phyloP scores from a whole-genome alignment of 352 stramenopile species.

The Pythium brassicae region DNA sequence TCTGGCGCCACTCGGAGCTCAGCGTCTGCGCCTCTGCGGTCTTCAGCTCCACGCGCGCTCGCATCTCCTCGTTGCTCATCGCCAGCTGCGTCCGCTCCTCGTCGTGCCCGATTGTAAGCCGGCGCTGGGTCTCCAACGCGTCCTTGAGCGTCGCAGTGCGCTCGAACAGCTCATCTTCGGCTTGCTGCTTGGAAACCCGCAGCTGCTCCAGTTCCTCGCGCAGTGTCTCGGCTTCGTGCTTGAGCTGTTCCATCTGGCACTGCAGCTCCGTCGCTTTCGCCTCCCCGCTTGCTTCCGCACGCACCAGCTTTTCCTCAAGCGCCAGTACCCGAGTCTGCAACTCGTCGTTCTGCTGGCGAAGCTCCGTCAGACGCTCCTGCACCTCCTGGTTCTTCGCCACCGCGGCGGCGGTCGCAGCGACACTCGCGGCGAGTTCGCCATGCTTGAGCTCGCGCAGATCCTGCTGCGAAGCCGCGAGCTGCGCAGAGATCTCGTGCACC shows the following conservation, averaged over 20 bases:
- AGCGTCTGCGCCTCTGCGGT: conserved; percentile 29
- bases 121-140: conserved; percentile 38
- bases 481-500: conserved; percentile 51
- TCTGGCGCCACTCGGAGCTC: conserved; percentile 30
- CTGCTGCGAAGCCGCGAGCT: conserved; percentile 41
- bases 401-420: conserved; percentile 37
- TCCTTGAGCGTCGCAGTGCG: conserved; percentile 36
- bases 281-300: conserved; percentile 30
- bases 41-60: conserved; percentile 34
- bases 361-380: conserved; percentile 45
- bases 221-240: conserved; percentile 40
- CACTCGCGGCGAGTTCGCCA: conserved; percentile 40
- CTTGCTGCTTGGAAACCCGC: conserved; percentile 37
- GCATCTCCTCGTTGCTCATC: conserved; percentile 53
- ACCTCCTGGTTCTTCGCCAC: conserved; percentile 54
- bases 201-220: conserved; percentile 46
- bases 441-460: conserved; percentile 42
- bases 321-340: conserved; percentile 60
- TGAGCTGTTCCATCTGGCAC: conserved; percentile 42
- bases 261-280: conserved; percentile 44
- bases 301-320: conserved; percentile 38
- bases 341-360: conserved; percentile 47
- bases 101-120: conserved; percentile 33
- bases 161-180: conserved; percentile 46
- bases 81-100: conserved; percentile 34